Percentiles rank a stretch among this genome's conserved stretches.
Evolutionary conservation across 306 rosid species (phyloP).

Genomic region (Malus asiatica): DNA sequence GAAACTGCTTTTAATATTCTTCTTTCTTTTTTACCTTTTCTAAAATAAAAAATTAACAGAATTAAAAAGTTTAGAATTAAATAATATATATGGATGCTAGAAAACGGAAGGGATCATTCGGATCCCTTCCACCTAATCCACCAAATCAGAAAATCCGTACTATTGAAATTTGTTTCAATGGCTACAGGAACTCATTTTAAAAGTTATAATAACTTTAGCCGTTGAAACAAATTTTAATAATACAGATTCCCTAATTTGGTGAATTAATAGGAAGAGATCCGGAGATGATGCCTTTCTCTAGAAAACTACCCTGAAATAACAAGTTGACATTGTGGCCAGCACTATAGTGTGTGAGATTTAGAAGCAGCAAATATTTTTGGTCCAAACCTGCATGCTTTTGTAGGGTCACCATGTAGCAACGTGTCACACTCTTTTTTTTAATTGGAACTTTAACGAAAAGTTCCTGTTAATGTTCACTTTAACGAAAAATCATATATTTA

Average conservation of each 20-base stretch:
- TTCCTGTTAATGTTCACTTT: accelerated
- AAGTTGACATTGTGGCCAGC: neutral
- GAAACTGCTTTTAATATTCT: neutral
- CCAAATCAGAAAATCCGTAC: too few species aligned
- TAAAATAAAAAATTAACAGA: too few species aligned
- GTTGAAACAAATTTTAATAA: too few species aligned
- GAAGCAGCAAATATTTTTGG: neutral
- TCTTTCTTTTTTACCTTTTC: neutral
- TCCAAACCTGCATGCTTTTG: neutral
- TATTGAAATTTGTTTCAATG: too few species aligned
- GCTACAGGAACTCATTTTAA: too few species aligned
- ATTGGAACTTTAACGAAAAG: too few species aligned
- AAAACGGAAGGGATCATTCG: neutral
- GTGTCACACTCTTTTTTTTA: neutral
- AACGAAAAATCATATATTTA: too few species aligned
- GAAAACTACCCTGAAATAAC: neutral
- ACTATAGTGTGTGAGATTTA: neutral
- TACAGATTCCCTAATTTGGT: too few species aligned
- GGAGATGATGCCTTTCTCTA: too few species aligned
- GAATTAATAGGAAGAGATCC: too few species aligned
- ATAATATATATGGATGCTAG: neutral
- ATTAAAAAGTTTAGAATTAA: neutral
- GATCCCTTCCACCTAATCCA: too few species aligned
- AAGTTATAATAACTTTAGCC: too few species aligned
- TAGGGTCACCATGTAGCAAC: neutral